Percentiles rank a stretch among this genome's conserved stretches.
Conservation (phyloP, 768 basidiomycete species). For the Tylopilus balloui region DNA sequence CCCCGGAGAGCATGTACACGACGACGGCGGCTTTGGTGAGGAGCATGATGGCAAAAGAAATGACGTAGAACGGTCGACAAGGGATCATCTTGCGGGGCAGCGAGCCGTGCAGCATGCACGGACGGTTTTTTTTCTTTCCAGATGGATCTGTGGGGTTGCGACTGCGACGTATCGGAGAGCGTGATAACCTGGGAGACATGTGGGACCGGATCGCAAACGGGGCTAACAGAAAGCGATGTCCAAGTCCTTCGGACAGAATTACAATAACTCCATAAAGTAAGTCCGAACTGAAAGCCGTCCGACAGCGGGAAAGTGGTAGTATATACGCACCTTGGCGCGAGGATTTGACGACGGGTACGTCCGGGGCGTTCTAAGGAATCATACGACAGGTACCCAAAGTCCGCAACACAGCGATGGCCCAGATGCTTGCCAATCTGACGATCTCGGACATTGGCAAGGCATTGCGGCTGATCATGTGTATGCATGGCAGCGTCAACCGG, state of each 20-base stretch:
- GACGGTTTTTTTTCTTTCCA: background rate
- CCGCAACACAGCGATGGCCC: no score
- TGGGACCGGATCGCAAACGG: background rate
- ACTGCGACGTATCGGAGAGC: background rate
- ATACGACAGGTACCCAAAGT: no score
- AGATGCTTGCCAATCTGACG: background rate
- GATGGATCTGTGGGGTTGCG: background rate
- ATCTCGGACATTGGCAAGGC: background rate
- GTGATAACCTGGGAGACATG: background rate
- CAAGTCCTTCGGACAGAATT: slow-evolving; percentile 10
- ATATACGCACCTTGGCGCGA: background rate
- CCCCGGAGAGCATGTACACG: slow-evolving; percentile 18
- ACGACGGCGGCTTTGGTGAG: slow-evolving; percentile 18
- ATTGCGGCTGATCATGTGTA: no score
- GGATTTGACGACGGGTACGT: background rate
- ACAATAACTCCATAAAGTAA: background rate
- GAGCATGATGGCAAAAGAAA: slow-evolving; percentile 16
- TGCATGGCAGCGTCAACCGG: background rate
- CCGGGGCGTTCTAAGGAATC: background rate
- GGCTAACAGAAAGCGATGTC: slow-evolving; percentile 1
- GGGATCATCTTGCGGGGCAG: slow-evolving; percentile 14
- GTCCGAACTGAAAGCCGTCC: background rate
- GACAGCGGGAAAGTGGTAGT: no score
- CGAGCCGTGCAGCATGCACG: background rate
- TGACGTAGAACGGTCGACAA: slow-evolving; percentile 10